Conservation (phyloP, 1,284 basidiomycete genomes). For the Vanrija pseudolonga region DNA sequence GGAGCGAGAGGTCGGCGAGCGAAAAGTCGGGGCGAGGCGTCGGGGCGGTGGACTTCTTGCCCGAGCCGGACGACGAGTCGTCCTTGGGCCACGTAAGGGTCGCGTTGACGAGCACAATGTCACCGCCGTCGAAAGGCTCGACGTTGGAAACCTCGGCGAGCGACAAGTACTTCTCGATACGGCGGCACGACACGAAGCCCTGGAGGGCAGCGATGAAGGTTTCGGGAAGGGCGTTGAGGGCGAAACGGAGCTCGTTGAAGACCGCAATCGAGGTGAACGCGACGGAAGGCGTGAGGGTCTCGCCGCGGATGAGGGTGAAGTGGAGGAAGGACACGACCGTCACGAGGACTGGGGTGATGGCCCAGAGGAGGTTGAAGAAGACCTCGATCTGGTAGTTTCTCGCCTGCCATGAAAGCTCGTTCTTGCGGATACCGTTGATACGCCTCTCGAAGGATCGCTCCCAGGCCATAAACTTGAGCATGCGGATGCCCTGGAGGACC, state of each 20-base stretch:
- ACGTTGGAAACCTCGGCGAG: conserved; percentile 65
- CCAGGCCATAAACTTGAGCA: conserved; percentile 97
- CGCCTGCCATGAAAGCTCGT: conserved; percentile 77
- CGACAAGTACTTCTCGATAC: conserved; percentile 84
- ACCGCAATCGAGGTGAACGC: conserved; percentile 73
- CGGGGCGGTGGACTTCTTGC: conserved; percentile 54
- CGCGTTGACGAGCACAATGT: conserved; percentile 72
- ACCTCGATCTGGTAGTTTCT: conserved; percentile 83
- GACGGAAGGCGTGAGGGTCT: conserved; percentile 71
- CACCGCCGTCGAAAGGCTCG: conserved; percentile 54
- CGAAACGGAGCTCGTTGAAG: conserved; percentile 72
- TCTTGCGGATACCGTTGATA: conserved; percentile 68
- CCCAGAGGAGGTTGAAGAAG: conserved; percentile 75
- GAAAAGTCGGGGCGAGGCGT: conserved; percentile 76
- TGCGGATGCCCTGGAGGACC: conserved; percentile 80
- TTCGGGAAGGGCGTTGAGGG: conserved; percentile 77
- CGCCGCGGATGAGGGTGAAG: conserved; percentile 58
- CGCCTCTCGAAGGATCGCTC: conserved; percentile 80
- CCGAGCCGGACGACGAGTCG: conserved; percentile 27
- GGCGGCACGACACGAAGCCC: conserved; percentile 74
- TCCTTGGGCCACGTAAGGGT: conserved; percentile 87
- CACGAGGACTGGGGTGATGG: conserved; percentile 45
- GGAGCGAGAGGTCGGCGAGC: conserved; percentile 70
- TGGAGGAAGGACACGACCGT: conserved; percentile 55
- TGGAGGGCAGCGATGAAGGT: conserved; percentile 83